Conservation (phyloP, 1,284 basidiomycete species). For the Tilletia horrida region DNA sequence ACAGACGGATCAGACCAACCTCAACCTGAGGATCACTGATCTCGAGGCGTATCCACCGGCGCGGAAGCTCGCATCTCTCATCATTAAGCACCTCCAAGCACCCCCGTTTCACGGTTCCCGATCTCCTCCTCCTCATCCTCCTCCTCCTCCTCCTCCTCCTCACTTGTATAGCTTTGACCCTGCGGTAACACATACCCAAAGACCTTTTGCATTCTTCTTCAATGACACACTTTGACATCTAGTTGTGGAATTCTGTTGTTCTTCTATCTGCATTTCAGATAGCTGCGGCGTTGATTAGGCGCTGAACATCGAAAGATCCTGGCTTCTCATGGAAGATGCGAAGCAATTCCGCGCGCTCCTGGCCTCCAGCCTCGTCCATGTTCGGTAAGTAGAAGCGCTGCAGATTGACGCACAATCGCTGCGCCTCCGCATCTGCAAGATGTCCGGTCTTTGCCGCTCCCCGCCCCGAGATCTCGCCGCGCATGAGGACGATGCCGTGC, state of each 20-base stretch:
- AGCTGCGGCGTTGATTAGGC: constrained; percentile 36
- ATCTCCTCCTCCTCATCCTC: too few relatives aligned
- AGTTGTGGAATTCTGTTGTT: too few relatives aligned
- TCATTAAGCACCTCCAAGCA: constrained; percentile 91
- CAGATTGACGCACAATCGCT: constrained; percentile 43
- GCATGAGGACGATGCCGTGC: constrained; percentile 79
- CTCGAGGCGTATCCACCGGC: constrained; percentile 81
- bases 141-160: too few relatives aligned
- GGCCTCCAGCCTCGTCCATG: constrained; percentile 21
- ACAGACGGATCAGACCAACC: constrained; percentile 75
- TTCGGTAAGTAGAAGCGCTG: constrained; percentile 51
- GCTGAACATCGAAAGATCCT: constrained; percentile 38
- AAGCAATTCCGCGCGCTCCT: constrained; percentile 37
- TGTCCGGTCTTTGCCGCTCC: constrained; percentile 32
- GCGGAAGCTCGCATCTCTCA: constrained; percentile 65
- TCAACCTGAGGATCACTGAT: constrained; percentile 87
- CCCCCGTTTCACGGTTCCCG: too few relatives aligned
- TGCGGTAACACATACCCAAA: too few relatives aligned
- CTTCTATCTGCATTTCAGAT: background rate
- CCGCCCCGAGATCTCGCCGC: constrained; percentile 80
- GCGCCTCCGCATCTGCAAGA: constrained; percentile 51
- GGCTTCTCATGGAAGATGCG: constrained; percentile 42
- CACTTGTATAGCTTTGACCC: too few relatives aligned
- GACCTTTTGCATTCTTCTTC: too few relatives aligned
- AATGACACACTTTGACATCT: too few relatives aligned